Evolutionary conservation across 129 eudicot genomes (phyloP), one percentile per base, ranked within the genome.

Genomic region (Ambrosia artemisiifolia): DNA sequence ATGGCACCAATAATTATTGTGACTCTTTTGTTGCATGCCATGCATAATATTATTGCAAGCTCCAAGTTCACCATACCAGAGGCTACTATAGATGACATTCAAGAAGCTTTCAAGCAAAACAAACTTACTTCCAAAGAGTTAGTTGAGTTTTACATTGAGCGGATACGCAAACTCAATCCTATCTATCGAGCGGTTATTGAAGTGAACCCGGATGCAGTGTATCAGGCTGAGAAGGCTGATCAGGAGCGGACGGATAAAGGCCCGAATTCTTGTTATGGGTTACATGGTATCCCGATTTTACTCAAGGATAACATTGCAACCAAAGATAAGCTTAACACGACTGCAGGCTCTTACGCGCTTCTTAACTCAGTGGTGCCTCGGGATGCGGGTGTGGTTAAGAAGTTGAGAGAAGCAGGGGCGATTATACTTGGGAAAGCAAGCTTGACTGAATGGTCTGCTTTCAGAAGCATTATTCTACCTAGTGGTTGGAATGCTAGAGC

Each of bases 351-450:
- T 1, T 86, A 77, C 33, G 88, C 90, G 0, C 84, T 89, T 65
- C 76, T 89, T 33, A 80, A 84, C 0, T 78, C 96, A 33, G 65
- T 76, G 49, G 88, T 76, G 42, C 81, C 79, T 20, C 75, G 85
- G 3, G 89, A 89, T 75, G 92, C 88, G 3, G 92, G 84, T 47
- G 89, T 89, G 65, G 90, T 89, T 66, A 70, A 34, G 66, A 79
- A 81, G 76, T 50, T 89, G 80, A 86, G 92, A 42, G 72, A 80
- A 7, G 75, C 80, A 1, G 88, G 92, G 0, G 85, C 92, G 14
- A 69, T 89, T 51, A 82, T 89, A 73, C 78, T 86, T 32, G 89
- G 92, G 36, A 86, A 89, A 79, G 79, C 92, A 1, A 86, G 88
- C 73, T 34, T 86, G 81, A 86, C 83, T 36, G 88, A 86, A 55